Conservation (phyloP, 495 filamentous ascomycete species). For the Sporormia fimetaria region DNA sequence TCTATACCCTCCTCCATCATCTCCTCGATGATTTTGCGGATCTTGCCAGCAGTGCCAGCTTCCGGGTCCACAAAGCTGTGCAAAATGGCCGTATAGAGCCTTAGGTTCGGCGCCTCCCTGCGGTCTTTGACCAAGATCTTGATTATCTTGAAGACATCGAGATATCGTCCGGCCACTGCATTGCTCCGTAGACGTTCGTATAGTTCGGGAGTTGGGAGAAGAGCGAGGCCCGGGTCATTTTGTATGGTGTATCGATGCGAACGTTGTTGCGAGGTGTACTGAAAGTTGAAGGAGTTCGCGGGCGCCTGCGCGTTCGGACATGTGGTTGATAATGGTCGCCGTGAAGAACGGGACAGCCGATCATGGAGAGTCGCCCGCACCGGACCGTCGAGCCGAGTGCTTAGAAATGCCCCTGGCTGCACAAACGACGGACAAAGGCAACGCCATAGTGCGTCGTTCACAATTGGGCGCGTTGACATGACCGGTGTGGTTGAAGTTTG, state of each 20-base stretch:
- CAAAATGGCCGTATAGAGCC: conserved; percentile 64
- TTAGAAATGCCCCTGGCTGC: neutral
- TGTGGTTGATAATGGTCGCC: no score
- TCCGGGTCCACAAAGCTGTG: conserved; percentile 52
- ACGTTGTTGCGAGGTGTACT: neutral
- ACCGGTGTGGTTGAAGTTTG: conserved; percentile 1
- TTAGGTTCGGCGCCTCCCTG: conserved; percentile 49
- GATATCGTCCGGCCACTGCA: conserved; percentile 22
- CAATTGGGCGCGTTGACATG: conserved; percentile 20
- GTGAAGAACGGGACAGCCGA: no score
- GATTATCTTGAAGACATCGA: conserved; percentile 35
- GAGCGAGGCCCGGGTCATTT: conserved; percentile 9
- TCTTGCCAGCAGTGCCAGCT: conserved; percentile 51
- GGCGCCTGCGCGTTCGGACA: neutral
- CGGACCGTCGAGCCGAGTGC: no score
- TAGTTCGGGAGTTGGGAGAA: conserved; percentile 27
- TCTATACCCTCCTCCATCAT: conserved; percentile 52
- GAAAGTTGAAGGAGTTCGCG: neutral
- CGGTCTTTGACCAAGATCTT: conserved; percentile 50
- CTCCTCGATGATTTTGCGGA: conserved; percentile 52
- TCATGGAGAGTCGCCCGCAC: no score
- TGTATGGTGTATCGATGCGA: neutral
- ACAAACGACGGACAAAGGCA: conserved; percentile 31
- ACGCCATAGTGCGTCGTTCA: conserved; percentile 32
- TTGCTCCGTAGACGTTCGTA: conserved; percentile 39